phyloP scores from a whole-genome alignment of 177 flowering plant species.

The Vitis hybrid region DNA sequence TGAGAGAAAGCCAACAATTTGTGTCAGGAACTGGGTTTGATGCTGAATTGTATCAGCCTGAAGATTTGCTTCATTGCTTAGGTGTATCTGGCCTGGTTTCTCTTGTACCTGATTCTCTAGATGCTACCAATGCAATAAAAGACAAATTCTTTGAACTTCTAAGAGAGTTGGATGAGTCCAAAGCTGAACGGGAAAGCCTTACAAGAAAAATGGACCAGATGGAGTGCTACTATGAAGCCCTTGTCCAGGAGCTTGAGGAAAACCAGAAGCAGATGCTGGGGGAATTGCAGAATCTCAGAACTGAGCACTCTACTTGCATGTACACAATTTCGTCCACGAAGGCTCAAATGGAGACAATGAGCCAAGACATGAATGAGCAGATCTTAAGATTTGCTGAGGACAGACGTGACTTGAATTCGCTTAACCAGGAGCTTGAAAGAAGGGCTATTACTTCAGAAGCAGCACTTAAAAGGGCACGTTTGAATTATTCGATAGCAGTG shows the following conservation, averaged over 20 bases:
- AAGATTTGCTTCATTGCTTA: constrained; percentile 36
- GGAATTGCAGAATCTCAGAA: constrained; percentile 81
- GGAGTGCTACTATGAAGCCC: constrained; percentile 93
- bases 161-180: constrained; percentile 76
- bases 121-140: constrained; percentile 41
- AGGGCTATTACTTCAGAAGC: constrained; percentile 76
- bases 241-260: constrained; percentile 89
- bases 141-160: constrained; percentile 57
- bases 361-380: constrained; percentile 62
- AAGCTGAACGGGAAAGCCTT: constrained; percentile 67
- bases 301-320: constrained; percentile 78
- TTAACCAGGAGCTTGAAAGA: constrained; percentile 81
- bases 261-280: constrained; percentile 80
- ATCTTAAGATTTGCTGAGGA: constrained; percentile 55
- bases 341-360: constrained; percentile 70
- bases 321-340: constrained; percentile 61
- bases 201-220: constrained; percentile 78
- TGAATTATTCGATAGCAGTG: constrained; percentile 85
- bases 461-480: constrained; percentile 72
- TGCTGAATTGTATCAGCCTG: constrained; percentile 43
- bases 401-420: constrained; percentile 45
- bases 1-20: constrained; percentile 26
- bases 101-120: constrained; percentile 41
- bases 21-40: constrained; percentile 30
- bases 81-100: constrained; percentile 35